Conservation (phyloP, 805 yeast species). For the Lachancea thermotolerans region DNA sequence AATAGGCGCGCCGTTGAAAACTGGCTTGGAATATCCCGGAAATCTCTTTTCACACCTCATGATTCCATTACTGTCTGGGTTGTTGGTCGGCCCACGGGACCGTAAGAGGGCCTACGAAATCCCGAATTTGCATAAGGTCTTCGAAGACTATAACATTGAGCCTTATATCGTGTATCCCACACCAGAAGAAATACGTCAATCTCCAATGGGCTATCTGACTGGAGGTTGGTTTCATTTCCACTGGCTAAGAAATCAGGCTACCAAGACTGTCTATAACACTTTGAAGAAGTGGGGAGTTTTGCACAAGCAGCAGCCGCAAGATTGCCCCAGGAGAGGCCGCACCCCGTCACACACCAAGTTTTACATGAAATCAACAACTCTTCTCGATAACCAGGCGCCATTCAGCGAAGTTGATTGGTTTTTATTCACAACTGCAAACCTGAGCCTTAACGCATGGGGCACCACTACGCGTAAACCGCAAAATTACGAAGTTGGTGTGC, state of each 20-base stretch:
- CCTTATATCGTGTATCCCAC: constrained; percentile 27
- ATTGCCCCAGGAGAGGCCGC: background rate
- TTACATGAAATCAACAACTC: constrained; percentile 47
- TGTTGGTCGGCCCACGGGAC: constrained; percentile 1
- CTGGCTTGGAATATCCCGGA: constrained; percentile 7
- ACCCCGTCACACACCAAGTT: constrained; percentile 64
- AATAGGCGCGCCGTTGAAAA: constrained; percentile 20
- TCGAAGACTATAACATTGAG: constrained; percentile 7
- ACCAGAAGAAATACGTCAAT: constrained; percentile 16
- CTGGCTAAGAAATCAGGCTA: constrained; percentile 9
- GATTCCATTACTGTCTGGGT: constrained; percentile 19
- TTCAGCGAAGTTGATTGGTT: constrained; percentile 50
- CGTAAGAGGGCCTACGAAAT: constrained; percentile 1
- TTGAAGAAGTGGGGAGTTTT: constrained; percentile 17
- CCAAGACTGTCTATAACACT: constrained; percentile 11
- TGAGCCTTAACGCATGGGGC: constrained; percentile 83
- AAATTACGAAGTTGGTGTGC: constrained; percentile 52
- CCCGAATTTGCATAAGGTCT: constrained; percentile 2
- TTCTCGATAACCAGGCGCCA: constrained; percentile 1
- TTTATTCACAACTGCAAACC: constrained; percentile 64
- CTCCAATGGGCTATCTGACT: constrained; percentile 18
- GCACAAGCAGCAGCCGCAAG: constrained; percentile 18
- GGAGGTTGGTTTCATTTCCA: constrained; percentile 29
- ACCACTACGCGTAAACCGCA: constrained; percentile 26
- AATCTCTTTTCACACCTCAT: constrained; percentile 23